Percentiles rank a stretch among this genome's conserved stretches.
These are phyloP conservation scores for Rhodotorula paludigena DNA, from an alignment of 768 basidiomycete genomes.

Conservation along the genomic window DNA sequence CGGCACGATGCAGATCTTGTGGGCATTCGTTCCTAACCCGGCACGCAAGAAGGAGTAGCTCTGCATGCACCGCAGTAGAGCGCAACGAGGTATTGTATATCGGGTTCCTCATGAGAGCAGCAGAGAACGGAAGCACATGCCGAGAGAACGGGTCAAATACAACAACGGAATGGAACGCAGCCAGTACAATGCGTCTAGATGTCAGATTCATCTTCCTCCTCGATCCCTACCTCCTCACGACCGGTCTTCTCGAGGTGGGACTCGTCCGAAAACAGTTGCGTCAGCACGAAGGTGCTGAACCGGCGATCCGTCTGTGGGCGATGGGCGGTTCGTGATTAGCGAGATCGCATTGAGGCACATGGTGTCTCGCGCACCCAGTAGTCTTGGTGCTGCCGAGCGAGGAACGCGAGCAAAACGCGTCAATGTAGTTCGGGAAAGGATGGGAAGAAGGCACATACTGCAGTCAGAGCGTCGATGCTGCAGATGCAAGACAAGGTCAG, in stretches of 20 bases:
- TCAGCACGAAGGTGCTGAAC: constrained; percentile 30
- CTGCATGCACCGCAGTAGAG: too few species aligned
- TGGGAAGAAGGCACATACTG: too few species aligned
- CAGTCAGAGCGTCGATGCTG: not conserved
- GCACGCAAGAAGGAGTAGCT: constrained; percentile 20
- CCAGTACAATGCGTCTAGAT: not conserved
- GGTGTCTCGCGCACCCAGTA: not conserved
- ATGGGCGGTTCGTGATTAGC: not conserved
- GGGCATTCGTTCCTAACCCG: not conserved
- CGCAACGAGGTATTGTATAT: too few species aligned
- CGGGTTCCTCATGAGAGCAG: too few species aligned
- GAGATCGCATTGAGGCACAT: not conserved
- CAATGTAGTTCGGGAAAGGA: not conserved
- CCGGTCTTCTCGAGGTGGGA: constrained; percentile 24
- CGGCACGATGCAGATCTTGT: not conserved
- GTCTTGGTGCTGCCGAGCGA: too few species aligned
- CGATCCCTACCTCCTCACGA: constrained; percentile 27
- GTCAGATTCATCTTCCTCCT: constrained; percentile 16
- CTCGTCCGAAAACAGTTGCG: constrained; percentile 25
- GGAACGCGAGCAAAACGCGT: not conserved
- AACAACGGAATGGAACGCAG: not conserved
- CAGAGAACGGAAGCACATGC: too few species aligned
- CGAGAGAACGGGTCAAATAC: too few species aligned
- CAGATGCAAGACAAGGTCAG: not conserved
- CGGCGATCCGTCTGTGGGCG: constrained; percentile 13